Percentiles rank a stretch among this genome's conserved stretches.
phyloP scores from a whole-genome alignment of 2,329 filamentous ascomycete genomes.

The Fusarium sublunatum region DNA sequence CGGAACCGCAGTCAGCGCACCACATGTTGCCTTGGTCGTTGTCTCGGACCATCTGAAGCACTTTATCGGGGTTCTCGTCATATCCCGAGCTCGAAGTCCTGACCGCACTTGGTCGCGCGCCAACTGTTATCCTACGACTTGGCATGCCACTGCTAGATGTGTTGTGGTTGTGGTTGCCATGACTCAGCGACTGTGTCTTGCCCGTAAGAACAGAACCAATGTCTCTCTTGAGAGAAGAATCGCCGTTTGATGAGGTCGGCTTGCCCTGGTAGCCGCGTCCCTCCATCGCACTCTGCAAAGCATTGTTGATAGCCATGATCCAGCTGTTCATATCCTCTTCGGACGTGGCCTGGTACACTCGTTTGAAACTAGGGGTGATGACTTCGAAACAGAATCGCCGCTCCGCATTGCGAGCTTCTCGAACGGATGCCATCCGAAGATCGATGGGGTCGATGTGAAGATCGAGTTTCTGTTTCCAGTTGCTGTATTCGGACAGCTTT shows the following conservation, averaged over 20 bases:
- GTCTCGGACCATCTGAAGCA: slow-evolving; percentile 87
- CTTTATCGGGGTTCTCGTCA: slow-evolving; percentile 85
- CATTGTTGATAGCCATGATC: slow-evolving; percentile 97
- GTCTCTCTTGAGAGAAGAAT: slow-evolving; percentile 77
- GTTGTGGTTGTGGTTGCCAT: slow-evolving; percentile 62
- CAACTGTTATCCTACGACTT: slow-evolving; percentile 88
- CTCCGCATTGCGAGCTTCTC: slow-evolving; percentile 94
- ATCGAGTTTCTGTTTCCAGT: slow-evolving; percentile 98
- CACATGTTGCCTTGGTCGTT: slow-evolving; percentile 92
- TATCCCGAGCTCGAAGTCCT: slow-evolving; percentile 76
- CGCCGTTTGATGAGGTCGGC: slow-evolving; percentile 56
- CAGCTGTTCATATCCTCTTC: slow-evolving; percentile 98
- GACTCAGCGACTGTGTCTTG: slow-evolving; percentile 80
- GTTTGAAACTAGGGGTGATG: slow-evolving; percentile 94
- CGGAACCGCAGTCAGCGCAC: slow-evolving; percentile 94
- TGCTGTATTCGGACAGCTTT: slow-evolving; percentile 96
- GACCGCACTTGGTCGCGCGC: slow-evolving; percentile 80
- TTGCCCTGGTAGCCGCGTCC: slow-evolving; percentile 72
- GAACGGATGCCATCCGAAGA: slow-evolving; percentile 93
- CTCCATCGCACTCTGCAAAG: slow-evolving; percentile 94
- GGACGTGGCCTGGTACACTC: slow-evolving; percentile 96
- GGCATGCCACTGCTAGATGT: slow-evolving; percentile 67
- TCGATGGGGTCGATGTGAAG: slow-evolving; percentile 99
- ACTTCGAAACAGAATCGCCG: slow-evolving; percentile 98
- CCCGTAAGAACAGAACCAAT: slow-evolving; percentile 94